These are phyloP conservation scores for Penicillium corylophilum DNA, from an alignment of 2,329 filamentous ascomycete species.

Conservation along the genomic window DNA sequence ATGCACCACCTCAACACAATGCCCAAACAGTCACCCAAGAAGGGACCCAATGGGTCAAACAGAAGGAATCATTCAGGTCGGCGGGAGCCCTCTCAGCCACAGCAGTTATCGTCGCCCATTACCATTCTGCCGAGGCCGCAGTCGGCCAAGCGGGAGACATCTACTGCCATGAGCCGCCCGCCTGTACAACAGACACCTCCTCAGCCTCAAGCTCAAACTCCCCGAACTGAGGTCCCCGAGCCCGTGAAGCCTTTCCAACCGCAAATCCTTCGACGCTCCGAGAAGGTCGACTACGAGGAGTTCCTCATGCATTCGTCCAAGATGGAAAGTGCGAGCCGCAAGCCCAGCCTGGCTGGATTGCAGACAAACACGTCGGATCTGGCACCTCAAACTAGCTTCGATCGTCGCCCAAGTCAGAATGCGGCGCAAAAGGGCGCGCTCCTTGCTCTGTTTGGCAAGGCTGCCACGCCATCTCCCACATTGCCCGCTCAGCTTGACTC, in stretches of 20 bases:
- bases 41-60: constrained; percentile 20
- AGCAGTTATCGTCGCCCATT: constrained; percentile 33
- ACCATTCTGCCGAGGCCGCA: constrained; percentile 40
- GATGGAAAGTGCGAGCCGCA: constrained; percentile 8
- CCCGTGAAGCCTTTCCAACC: constrained; percentile 52
- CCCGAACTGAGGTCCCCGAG: constrained; percentile 31
- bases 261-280: constrained; percentile 54
- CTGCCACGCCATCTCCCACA: constrained; percentile 26
- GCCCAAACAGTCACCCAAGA: constrained; percentile 27
- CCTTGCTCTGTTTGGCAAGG: constrained; percentile 64
- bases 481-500: constrained; percentile 23
- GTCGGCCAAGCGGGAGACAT: constrained; percentile 28
- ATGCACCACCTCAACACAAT: constrained; percentile 40
- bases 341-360: constrained; percentile 12
- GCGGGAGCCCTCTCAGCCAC: constrained; percentile 21
- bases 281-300: constrained; percentile 35
- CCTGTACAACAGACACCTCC: constrained; percentile 8
- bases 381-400: constrained; percentile 26
- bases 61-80: constrained; percentile 24
- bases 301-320: constrained; percentile 18
- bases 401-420: constrained; percentile 44
- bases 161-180: constrained; percentile 9
- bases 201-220: constrained; percentile 18
- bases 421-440: constrained; percentile 50
- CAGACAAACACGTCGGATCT: constrained; percentile 13